Evolutionary conservation across 371 early-diverging fungal species (phyloP), one percentile per base, ranked within the genome.

Genomic region (Mucor irregularis): DNA sequence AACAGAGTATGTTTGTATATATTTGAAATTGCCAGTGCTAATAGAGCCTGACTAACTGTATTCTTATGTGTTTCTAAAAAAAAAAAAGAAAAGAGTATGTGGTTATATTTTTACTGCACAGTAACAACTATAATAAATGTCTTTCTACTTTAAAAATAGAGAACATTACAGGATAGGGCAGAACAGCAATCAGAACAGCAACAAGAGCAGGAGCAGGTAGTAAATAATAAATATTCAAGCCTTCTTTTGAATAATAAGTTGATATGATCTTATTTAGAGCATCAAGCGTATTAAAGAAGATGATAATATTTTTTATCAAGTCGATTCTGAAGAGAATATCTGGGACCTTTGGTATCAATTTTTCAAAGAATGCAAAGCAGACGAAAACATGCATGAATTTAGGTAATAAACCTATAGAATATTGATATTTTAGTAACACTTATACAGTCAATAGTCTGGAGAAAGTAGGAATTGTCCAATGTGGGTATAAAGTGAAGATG

Each of bases 301-400:
- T 37, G 37, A n/a, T 19, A 37, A 54, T 24, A 35, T 54, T 28
- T 54, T 54, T 28, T 46, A 45, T 26, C 37, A 54, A 0, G 46
- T 54, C 19, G 6, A 45, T 28, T 54, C 46, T 26, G 46, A 46
- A 16, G 28, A 54, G n/a, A 29, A 45, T 14, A 54, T 45, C 2
- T 45, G 54, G 54, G 19, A 35, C 29, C 35, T 46, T n/a, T 54
- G 46, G 54, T 26, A 46, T 22, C 35, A 37, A 21, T 54, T 54
- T 11, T 54, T 54, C 19, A 25, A 54, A 35, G 55, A 45, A 2
- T 54, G 46, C 21, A 54, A 29, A n/a, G 55, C 46, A 4, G 46
- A 54, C 13, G 21, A 45, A 1, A 11, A 5, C 14, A 33, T 54
- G 34, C 45, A 54, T 19, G 38, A 54, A n/a, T 46, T 54, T 11